Conservation (phyloP, 176 grass and related monocot genomes). For the Elaeis guineensis region DNA sequence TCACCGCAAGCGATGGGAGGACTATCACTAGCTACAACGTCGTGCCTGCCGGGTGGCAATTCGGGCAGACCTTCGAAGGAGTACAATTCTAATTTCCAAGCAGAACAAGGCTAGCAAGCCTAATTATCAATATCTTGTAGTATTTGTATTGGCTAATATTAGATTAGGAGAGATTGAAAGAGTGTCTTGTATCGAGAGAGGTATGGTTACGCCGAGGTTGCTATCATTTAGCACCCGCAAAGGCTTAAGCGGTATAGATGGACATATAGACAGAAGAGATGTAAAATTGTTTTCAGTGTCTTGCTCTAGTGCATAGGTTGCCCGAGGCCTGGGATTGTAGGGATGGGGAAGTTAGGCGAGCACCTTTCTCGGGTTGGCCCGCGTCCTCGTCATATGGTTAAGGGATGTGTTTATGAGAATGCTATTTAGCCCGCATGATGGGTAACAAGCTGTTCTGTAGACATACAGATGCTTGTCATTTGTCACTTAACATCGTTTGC, state of each 20-base stretch:
- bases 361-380: neutral
- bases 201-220: neutral
- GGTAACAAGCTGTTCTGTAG: too few relatives aligned
- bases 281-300: neutral
- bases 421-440: neutral
- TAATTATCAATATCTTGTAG: too few relatives aligned
- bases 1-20: conserved; percentile 1
- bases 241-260: neutral
- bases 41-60: neutral
- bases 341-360: neutral
- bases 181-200: neutral
- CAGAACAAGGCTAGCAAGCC: neutral
- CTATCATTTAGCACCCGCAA: conserved; percentile 1
- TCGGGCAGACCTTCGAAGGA: conserved; percentile 6
- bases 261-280: too few relatives aligned
- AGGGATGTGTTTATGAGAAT: neutral
- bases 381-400: neutral
- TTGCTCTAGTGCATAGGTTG: neutral
- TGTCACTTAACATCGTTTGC: too few relatives aligned
- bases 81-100: neutral
- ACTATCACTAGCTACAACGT: neutral
- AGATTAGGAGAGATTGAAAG: too few relatives aligned
- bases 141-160: too few relatives aligned
- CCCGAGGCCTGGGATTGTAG: neutral
- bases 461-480: too few relatives aligned